phyloP scores from a whole-genome alignment of 805 yeast genomes.

The Cyberlindnera xylosilytica region DNA sequence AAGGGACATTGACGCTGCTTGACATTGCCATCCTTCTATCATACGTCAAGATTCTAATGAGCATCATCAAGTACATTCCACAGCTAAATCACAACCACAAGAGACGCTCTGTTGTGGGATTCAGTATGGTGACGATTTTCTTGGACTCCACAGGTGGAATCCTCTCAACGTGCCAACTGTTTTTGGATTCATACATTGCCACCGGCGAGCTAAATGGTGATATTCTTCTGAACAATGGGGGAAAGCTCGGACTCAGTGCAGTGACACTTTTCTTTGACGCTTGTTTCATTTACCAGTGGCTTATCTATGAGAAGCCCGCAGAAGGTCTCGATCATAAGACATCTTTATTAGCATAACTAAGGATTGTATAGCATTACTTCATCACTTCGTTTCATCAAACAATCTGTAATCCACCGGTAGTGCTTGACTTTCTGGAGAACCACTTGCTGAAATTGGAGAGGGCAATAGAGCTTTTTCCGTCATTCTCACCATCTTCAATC shows the following conservation, averaged over 20 bases:
- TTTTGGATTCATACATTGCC: conserved; percentile 26
- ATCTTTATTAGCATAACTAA: conserved; percentile 1
- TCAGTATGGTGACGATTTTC: conserved; percentile 58
- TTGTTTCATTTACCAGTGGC: conserved; percentile 38
- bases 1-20: conserved; percentile 23
- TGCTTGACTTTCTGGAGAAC: not conserved
- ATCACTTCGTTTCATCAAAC: not conserved
- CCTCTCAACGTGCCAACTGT: conserved; percentile 23
- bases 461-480: not conserved
- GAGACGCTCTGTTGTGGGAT: conserved; percentile 80
- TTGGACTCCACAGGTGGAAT: conserved; percentile 37
- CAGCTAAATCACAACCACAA: conserved; percentile 79
- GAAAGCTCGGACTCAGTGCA: conserved; percentile 37
- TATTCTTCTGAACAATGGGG: conserved; percentile 33
- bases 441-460: not conserved
- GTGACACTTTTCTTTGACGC: conserved; percentile 37
- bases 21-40: conserved; percentile 35
- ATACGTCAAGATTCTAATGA: conserved; percentile 44
- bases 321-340: not conserved
- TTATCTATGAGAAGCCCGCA: conserved; percentile 15
- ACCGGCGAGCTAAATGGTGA: conserved; percentile 25
- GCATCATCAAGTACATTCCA: conserved; percentile 61
- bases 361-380: not conserved
- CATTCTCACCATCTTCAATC: not conserved
- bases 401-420: conserved; percentile 1